Conservation (phyloP, 2,329 filamentous ascomycete genomes). For the Aaosphaeria pasadenensis region DNA sequence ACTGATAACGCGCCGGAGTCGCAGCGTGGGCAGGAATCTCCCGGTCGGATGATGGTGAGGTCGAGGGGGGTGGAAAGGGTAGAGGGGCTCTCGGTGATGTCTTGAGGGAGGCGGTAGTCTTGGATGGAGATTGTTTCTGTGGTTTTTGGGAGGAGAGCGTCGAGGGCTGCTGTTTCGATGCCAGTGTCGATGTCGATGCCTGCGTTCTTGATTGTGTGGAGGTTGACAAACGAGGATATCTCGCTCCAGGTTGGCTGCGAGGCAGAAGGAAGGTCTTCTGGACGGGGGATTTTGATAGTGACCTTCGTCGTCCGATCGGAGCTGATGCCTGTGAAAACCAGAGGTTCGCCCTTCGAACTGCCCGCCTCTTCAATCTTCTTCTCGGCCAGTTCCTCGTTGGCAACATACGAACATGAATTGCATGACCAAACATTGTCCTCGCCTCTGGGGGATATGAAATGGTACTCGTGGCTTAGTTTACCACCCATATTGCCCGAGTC, state of each 20-base stretch:
- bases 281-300: constrained; percentile 47
- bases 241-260: constrained; percentile 10
- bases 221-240: constrained; percentile 46
- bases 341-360: neutral
- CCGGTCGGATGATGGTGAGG: constrained; percentile 62
- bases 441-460: constrained; percentile 73
- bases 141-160: constrained; percentile 15
- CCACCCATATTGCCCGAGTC: constrained; percentile 97
- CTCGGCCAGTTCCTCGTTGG: constrained; percentile 82
- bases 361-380: constrained; percentile 15
- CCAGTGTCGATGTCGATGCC: constrained; percentile 69
- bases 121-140: constrained; percentile 12
- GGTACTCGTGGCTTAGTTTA: constrained; percentile 90
- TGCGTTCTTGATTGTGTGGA: constrained; percentile 64
- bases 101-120: constrained; percentile 23
- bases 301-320: constrained; percentile 67
- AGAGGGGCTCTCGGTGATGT: constrained; percentile 10
- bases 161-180: constrained; percentile 48
- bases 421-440: constrained; percentile 85
- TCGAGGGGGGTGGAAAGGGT: constrained; percentile 36
- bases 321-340: constrained; percentile 62
- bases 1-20: constrained; percentile 59
- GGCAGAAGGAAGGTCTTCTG: neutral
- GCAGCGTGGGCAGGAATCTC: constrained; percentile 74
- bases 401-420: constrained; percentile 67